Evolutionary conservation across 306 rosid species (phyloP).

Genomic region (Carpinus fangiana): DNA sequence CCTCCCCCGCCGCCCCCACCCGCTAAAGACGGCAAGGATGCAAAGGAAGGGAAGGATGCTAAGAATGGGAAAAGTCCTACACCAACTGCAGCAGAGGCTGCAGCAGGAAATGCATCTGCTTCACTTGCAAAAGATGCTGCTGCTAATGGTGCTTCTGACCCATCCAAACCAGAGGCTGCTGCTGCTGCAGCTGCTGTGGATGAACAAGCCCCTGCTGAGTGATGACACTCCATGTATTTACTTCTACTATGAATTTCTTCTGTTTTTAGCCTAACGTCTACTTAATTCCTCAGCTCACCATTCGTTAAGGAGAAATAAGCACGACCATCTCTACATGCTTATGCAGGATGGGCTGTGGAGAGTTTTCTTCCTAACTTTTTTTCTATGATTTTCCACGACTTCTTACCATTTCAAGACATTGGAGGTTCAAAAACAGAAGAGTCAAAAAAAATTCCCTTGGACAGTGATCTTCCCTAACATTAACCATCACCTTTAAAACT

Average conservation of each 20-base stretch:
- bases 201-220: slow-evolving; percentile 43
- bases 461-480: too few species aligned
- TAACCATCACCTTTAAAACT: too few species aligned
- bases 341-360: slow-evolving; percentile 41
- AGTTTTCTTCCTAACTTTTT: slow-evolving; percentile 36
- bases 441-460: too few species aligned
- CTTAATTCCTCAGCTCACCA: slow-evolving; percentile 28
- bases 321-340: slow-evolving; percentile 39
- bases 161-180: slow-evolving; percentile 35
- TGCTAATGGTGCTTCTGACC: slow-evolving; percentile 35
- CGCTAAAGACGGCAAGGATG: slow-evolving; percentile 51
- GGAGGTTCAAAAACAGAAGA: too few species aligned
- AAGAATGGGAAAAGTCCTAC: slow-evolving; percentile 42
- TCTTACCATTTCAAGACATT: too few species aligned
- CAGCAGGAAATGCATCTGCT: slow-evolving; percentile 30
- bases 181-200: slow-evolving; percentile 31
- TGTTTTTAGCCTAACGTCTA: slow-evolving; percentile 25
- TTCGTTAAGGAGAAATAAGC: slow-evolving; percentile 55
- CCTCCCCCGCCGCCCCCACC: slow-evolving; percentile 70
- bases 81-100: slow-evolving; percentile 32
- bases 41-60: slow-evolving; percentile 24
- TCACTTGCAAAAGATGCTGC: slow-evolving; percentile 43
- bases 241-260: background rate
- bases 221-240: slow-evolving; percentile 12
- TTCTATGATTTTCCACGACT: background rate